Base-by-base conservation (phyloP, 2,329 filamentous ascomycete species). In the Trichoderma guizhouense region DNA sequence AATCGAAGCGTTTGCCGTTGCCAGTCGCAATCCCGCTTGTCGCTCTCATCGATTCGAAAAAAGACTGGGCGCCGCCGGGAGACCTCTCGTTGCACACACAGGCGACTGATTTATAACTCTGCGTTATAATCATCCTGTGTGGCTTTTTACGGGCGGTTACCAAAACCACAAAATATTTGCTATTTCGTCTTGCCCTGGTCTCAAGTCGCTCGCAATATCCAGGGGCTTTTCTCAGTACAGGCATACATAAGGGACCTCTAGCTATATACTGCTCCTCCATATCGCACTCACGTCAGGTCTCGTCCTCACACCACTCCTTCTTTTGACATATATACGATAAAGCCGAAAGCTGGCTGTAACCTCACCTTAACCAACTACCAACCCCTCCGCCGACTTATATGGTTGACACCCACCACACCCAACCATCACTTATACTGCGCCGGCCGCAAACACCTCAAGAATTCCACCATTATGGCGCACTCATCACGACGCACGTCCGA, bases 401-500 rank as follows among this genome's bases (percentile, higher is more conserved):
- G 36, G 32, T 30, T 28, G n/a, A 51, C 39, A 18, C 39, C 55
- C 30, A 69, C 24, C n/a, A 51, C 24, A 24, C 28, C 15, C 7
- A 24, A 14, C 47, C 47, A 21, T 32, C 69, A 34, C 62, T 57
- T 61, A 71, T 21, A 58, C 15, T 36, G 62, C 64, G 63, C 69
- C 36, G 61, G 61, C 18, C 71, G 58, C 57, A 63, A 67, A 30
- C 36, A 30, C 9, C 21, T 47, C 24, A 24, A 43, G 11, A 57
- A 26, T 9, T 6, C 39, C 60, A 65, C 18, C 60, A 72, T 36
- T 51, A 72, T 72, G 71, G 71, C 61, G 8, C 28, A 69, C 7
- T 39, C 58, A 18, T 6, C 66, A 28, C 80, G 82, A 66, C 79
- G 81, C 61, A 86, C 79, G 62, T 87, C 86, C 32, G 84, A 85